Percentiles rank a stretch among this genome's conserved stretches.
Evolutionary conservation across 306 rosid genomes (phyloP).

Genomic region (Begonia masoniana): DNA sequence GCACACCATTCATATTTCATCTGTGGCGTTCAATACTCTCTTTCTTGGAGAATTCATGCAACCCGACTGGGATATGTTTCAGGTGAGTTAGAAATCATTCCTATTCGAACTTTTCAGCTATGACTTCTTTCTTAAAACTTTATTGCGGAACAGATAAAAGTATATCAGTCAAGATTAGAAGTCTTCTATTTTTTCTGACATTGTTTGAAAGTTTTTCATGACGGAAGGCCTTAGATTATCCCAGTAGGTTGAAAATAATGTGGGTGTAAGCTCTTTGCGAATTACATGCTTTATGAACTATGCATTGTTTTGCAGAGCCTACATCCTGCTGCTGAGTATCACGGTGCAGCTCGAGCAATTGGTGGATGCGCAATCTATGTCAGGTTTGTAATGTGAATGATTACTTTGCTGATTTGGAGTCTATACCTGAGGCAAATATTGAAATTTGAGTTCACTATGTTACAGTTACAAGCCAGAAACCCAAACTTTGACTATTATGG

Average conservation of each 20-base stretch:
- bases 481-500: no score
- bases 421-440: not conserved
- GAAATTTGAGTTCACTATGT: no score
- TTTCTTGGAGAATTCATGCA: conserved; percentile 98
- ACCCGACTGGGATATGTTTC: conserved; percentile 99
- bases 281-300: no score
- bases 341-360: conserved; percentile 89
- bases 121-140: no score
- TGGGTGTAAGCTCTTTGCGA: no score
- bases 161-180: no score
- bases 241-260: no score
- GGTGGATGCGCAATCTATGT: conserved; percentile 98
- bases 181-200: not conserved
- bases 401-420: not conserved
- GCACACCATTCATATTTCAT: conserved; percentile 86
- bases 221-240: not conserved
- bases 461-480: no score
- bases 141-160: no score
- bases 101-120: not conserved
- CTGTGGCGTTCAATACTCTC: conserved; percentile 87
- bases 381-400: conserved; percentile 29
- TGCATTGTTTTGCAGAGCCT: conserved; percentile 38
- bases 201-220: conserved; percentile 6
- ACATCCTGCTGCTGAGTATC: conserved; percentile 91
- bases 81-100: conserved; percentile 35